Base-by-base conservation (phyloP, 768 basidiomycete genomes). In the Xerocomellus intermedius region DNA sequence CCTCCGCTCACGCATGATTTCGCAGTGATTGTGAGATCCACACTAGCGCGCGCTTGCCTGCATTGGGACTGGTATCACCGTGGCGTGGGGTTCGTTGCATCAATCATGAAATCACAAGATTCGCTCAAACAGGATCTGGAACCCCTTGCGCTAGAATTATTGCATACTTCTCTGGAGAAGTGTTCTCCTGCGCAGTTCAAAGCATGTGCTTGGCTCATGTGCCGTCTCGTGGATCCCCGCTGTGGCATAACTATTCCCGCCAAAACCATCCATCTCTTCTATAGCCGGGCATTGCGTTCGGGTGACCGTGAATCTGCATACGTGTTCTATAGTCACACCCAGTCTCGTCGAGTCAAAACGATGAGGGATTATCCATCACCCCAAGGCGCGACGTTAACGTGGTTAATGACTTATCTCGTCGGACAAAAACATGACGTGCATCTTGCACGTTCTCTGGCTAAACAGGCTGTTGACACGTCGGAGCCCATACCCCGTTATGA, bases 21-120 rank as follows among this genome's bases (percentile, higher is more conserved):
- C 45, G 64, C 70, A 21, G 67, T 78, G 19, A 79, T 86, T 48
- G 69, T 87, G 22, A 70, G 74, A 22, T 73, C 78, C 24, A 75
- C 80, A 13, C 64, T 86, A 33, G 73, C 81, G 10, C 77, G 77
- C 42, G 74, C 85, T 8, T 79, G 81, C 57, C 61, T 83, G 37
- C 73, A 79, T 57, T 85, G 82, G 80, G 72, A 77, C 39, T 85
- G 81, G 82, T 69, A 73, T 46, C 51, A 62, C 26, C 70, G 76
- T 37, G 82, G 81, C 2, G 64, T 74, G 13, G 61, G 52, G 8
- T 67, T 84, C 30, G 63, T 84, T 42, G 64, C 62, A 4, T 58
- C 65, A 7, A 64, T 66, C 50, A 57, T 72, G 50, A 50, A 63
- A 42, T 63, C 62, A 22, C 62, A 58, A 53, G 58, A 65, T 52